A percentile compares a stretch with the other conserved stretches of the same genome.
Conservation (phyloP, 2,329 filamentous ascomycete genomes). For the Madurella mycetomatis region DNA sequence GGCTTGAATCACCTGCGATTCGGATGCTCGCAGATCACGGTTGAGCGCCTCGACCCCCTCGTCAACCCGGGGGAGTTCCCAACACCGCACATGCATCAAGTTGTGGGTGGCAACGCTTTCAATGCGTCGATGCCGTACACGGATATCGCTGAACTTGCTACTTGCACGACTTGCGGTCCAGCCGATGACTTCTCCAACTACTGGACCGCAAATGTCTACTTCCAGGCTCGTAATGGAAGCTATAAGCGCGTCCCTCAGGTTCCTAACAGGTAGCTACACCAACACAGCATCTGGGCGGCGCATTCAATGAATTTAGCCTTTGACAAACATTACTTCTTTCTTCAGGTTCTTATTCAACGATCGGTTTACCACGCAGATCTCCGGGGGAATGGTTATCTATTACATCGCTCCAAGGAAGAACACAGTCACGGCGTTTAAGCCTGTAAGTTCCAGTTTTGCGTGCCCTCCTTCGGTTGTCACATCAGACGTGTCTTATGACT, state of each 20-base stretch:
- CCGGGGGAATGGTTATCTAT: slow-evolving; percentile 42
- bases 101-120: slow-evolving; percentile 34
- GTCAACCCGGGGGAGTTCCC: slow-evolving; percentile 16
- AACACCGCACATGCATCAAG: slow-evolving; percentile 17
- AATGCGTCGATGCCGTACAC: slow-evolving; percentile 38
- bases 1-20: slow-evolving; percentile 9
- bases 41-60: slow-evolving; percentile 16
- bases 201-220: slow-evolving; percentile 34
- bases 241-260: slow-evolving; percentile 34
- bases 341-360: slow-evolving; percentile 36
- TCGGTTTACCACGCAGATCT: slow-evolving; percentile 37
- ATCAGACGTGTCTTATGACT: no score
- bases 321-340: neutral
- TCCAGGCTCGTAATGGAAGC: slow-evolving; percentile 32
- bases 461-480: no score
- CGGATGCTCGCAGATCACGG: slow-evolving; percentile 15
- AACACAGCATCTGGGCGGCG: neutral
- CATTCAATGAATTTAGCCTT: no score
- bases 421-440: slow-evolving; percentile 42
- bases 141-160: slow-evolving; percentile 34
- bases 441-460: slow-evolving; percentile 47
- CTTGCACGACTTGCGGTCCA: slow-evolving; percentile 39
- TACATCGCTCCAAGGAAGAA: slow-evolving; percentile 39
- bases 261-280: slow-evolving; percentile 17
- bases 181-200: slow-evolving; percentile 34